Evolutionary conservation across 2,329 filamentous ascomycete genomes (phyloP).

Genomic region (Apiospora rasikravindrae): DNA sequence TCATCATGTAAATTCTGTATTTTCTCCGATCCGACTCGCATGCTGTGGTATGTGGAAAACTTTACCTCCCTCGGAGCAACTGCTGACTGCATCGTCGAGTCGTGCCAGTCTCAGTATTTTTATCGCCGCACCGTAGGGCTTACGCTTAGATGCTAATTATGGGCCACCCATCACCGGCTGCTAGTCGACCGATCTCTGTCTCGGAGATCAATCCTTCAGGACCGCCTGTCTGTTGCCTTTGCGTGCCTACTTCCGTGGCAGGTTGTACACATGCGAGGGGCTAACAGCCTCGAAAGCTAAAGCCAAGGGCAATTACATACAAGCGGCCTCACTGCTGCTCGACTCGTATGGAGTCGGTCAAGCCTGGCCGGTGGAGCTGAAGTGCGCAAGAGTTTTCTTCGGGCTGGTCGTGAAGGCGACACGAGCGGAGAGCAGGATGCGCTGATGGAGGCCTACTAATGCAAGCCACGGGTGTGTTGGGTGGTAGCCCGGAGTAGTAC

Average conservation of each 20-base stretch:
- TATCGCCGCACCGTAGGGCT: neutral
- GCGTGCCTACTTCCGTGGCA: neutral
- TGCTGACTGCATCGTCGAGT: slow-evolving; percentile 3
- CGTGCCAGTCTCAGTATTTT: slow-evolving; percentile 2
- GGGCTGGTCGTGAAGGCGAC: neutral
- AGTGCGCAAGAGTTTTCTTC: slow-evolving; percentile 3
- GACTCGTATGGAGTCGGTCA: neutral
- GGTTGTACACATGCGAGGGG: neutral
- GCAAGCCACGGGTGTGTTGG: slow-evolving; percentile 14
- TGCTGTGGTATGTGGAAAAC: neutral
- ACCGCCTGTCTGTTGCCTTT: neutral
- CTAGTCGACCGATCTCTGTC: slow-evolving; percentile 4
- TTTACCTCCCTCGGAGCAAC: neutral
- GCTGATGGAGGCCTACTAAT: slow-evolving; percentile 5
- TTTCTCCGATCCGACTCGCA: slow-evolving; percentile 8
- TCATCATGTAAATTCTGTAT: neutral
- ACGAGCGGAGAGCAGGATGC: neutral
- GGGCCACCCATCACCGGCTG: neutral
- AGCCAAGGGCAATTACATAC: neutral
- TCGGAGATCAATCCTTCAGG: neutral
- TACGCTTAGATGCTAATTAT: neutral
- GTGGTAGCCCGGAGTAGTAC: slow-evolving; percentile 15
- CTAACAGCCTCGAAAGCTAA: neutral
- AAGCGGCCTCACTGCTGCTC: neutral
- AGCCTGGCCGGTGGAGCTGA: slow-evolving; percentile 1